A percentile compares a stretch with the other conserved stretches of the same genome.
Conservation (phyloP, 2,329 filamentous ascomycete genomes). For the Cercospora nicotianae region DNA sequence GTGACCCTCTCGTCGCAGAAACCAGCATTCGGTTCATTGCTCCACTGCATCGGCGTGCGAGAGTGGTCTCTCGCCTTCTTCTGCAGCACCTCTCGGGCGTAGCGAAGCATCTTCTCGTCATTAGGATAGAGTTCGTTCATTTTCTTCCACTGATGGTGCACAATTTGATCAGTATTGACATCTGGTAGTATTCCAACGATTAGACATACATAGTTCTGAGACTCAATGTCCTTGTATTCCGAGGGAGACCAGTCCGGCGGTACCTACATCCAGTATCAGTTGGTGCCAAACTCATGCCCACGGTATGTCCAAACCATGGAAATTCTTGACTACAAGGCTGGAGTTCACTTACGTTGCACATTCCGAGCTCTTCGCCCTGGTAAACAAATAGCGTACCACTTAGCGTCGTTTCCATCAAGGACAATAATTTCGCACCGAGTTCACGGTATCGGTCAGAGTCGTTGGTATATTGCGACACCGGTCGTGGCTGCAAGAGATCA, state of each 20-base stretch:
- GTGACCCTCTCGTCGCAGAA: conserved; percentile 56
- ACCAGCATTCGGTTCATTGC: conserved; percentile 56
- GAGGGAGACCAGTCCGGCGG: conserved; percentile 45
- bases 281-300: too few relatives aligned
- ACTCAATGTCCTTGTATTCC: conserved; percentile 56
- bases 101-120: conserved; percentile 23
- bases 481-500: conserved; percentile 45
- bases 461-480: conserved; percentile 50
- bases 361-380: conserved; percentile 54
- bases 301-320: too few relatives aligned
- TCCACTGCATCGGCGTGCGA: conserved; percentile 70
- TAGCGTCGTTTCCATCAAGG: conserved; percentile 50
- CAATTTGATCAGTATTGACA: not conserved
- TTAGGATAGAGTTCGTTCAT: conserved; percentile 42
- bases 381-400: conserved; percentile 55
- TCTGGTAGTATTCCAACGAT: not conserved
- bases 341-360: conserved; percentile 43
- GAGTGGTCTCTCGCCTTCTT: conserved; percentile 47
- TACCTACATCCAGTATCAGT: conserved; percentile 22
- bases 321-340: not conserved
- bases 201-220: conserved; percentile 50
- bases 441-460: conserved; percentile 50
- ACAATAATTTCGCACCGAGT: conserved; percentile 50
- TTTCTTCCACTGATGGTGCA: conserved; percentile 44
- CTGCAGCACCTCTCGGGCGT: conserved; percentile 23